Percentiles rank a stretch among this genome's conserved stretches.
Evolutionary conservation across 768 basidiomycete genomes (phyloP).

Genomic region (Tricholoma hemisulphureum): DNA sequence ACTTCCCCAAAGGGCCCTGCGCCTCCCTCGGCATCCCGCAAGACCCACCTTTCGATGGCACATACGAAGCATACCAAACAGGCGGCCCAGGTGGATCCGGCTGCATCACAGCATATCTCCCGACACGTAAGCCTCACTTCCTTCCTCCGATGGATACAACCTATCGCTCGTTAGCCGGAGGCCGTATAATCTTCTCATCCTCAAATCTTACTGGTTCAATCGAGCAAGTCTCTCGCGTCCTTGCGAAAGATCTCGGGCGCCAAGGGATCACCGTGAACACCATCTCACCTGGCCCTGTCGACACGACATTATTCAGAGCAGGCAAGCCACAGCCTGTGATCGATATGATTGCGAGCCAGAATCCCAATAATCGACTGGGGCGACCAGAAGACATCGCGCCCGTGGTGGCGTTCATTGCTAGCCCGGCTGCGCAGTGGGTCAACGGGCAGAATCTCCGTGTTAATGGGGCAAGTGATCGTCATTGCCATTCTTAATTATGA

Average conservation of each 20-base stretch:
- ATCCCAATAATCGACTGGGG: slow-evolving; percentile 47
- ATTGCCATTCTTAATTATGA: not conserved
- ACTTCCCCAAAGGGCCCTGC: too few species aligned
- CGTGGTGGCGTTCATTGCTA: slow-evolving; percentile 51
- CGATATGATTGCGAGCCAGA: slow-evolving; percentile 42
- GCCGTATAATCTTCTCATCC: slow-evolving; percentile 58
- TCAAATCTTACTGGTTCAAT: slow-evolving; percentile 47
- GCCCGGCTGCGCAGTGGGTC: slow-evolving; percentile 53
- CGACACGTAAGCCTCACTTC: slow-evolving; percentile 35
- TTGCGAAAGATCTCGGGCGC: slow-evolving; percentile 57
- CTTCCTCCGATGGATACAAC: not conserved
- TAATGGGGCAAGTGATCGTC: slow-evolving; percentile 55
- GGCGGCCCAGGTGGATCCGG: slow-evolving; percentile 54
- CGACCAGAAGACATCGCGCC: slow-evolving; percentile 53
- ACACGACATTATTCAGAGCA: slow-evolving; percentile 54
- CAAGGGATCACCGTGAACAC: slow-evolving; percentile 57
- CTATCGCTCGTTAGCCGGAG: slow-evolving; percentile 37
- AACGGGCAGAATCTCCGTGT: slow-evolving; percentile 57
- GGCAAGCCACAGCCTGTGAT: slow-evolving; percentile 50
- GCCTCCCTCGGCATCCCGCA: too few species aligned
- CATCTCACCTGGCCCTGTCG: slow-evolving; percentile 54
- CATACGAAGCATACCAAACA: slow-evolving; percentile 46
- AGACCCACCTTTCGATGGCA: slow-evolving; percentile 30
- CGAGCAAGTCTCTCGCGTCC: slow-evolving; percentile 55
- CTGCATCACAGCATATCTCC: slow-evolving; percentile 42